Evolutionary conservation across 306 rosid genomes (phyloP).

Genomic region (apple (Malus domestica)): ASM211411v1 NC_041804.1:15353001-15353500

Average conservation of each 20-base stretch:
- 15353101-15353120: constrained; percentile 88
- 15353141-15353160: not conserved
- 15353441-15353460: constrained; percentile 61
- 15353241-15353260: constrained; percentile 92
- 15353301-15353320: constrained; percentile 98
- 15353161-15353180: not conserved
- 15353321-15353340: constrained; percentile 93
- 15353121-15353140: constrained; percentile 8
- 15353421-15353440: constrained; percentile 70
- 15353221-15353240: constrained; percentile 87
- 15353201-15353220: constrained; percentile 77
- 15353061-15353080: constrained; percentile 78
- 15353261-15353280: constrained; percentile 96
- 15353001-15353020: constrained; percentile 77
- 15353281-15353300: constrained; percentile 91
- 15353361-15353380: constrained; percentile 84
- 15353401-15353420: constrained; percentile 88
- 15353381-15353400: constrained; percentile 97
- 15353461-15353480: not conserved
- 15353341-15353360: constrained; percentile 80
- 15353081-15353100: constrained; percentile 96
- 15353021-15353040: constrained; percentile 80
- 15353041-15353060: constrained; percentile 86
- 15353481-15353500: constrained; percentile 1
- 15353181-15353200: not conserved